Evolutionary conservation across 2,329 filamentous ascomycete genomes (phyloP).

Genomic region (Xylaria sp.): DNA sequence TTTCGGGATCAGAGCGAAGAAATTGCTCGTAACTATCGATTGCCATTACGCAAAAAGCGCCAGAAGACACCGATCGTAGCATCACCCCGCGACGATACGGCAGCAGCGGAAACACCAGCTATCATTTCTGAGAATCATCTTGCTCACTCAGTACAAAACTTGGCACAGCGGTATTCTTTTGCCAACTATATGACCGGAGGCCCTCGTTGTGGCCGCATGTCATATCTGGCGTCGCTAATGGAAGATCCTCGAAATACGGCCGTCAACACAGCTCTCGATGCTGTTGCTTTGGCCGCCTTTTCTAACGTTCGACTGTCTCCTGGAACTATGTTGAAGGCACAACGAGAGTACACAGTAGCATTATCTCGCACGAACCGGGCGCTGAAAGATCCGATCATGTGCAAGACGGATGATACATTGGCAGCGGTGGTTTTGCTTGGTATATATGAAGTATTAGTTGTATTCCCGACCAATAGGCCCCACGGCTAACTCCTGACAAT

Average conservation of each 20-base stretch:
- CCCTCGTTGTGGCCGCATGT: constrained; percentile 8
- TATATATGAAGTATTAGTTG: constrained; percentile 12
- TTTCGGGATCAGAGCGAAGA: constrained; percentile 15
- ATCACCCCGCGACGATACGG: neutral
- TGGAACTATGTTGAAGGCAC: constrained; percentile 1
- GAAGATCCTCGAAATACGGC: constrained; percentile 2
- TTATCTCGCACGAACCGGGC: constrained; percentile 6
- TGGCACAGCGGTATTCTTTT: neutral
- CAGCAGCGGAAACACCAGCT: neutral
- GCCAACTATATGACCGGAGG: constrained; percentile 6
- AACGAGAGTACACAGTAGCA: constrained; percentile 1
- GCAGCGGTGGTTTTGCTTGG: constrained; percentile 12
- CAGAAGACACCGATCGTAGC: neutral
- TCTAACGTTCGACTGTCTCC: constrained; percentile 13
- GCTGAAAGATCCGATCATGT: constrained; percentile 7
- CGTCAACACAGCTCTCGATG: constrained; percentile 9
- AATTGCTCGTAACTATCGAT: constrained; percentile 1
- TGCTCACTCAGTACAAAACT: neutral
- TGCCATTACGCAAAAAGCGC: neutral
- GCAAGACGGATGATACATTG: constrained; percentile 11
- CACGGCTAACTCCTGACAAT: neutral
- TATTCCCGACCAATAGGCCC: neutral
- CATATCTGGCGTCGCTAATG: constrained; percentile 5
- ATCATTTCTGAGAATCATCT: neutral
- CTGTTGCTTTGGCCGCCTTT: constrained; percentile 9